These are phyloP conservation scores for Phyllosticta capitalensis DNA, from an alignment of 2,329 filamentous ascomycete species.

Conservation along the genomic window DNA sequence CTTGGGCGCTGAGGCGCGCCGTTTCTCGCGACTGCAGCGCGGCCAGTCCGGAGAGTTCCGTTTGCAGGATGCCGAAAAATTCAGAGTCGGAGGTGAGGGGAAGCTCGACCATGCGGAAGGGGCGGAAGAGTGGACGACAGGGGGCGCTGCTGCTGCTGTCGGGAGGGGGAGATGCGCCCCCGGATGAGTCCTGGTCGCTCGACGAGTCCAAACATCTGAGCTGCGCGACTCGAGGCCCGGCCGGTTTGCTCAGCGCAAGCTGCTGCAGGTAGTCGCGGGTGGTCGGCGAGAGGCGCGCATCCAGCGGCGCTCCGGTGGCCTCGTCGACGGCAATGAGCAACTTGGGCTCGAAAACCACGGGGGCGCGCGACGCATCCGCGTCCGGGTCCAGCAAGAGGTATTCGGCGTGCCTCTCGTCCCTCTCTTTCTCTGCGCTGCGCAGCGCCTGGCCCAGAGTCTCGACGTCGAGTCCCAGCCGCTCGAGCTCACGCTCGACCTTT, in stretches of 20 bases:
- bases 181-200: background rate
- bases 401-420: slow-evolving; percentile 4
- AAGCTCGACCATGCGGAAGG: slow-evolving; percentile 53
- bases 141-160: background rate
- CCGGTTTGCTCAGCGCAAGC: slow-evolving; percentile 38
- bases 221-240: background rate
- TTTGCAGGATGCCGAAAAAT: slow-evolving; percentile 69
- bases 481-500: slow-evolving; percentile 63
- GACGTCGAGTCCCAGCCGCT: slow-evolving; percentile 60
- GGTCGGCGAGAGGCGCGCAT: slow-evolving; percentile 56
- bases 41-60: slow-evolving; percentile 61
- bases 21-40: slow-evolving; percentile 58
- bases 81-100: slow-evolving; percentile 67
- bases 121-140: slow-evolving; percentile 6
- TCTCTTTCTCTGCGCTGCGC: slow-evolving; percentile 16
- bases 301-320: slow-evolving; percentile 55
- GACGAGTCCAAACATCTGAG: background rate
- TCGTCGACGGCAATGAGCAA: slow-evolving; percentile 61
- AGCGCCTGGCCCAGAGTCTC: slow-evolving; percentile 60
- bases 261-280: slow-evolving; percentile 56
- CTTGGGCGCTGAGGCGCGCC: slow-evolving; percentile 51
- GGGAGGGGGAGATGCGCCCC: background rate
- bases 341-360: slow-evolving; percentile 49
- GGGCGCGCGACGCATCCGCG: background rate
- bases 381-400: slow-evolving; percentile 2